Evolutionary conservation across 1,284 basidiomycete species (phyloP), one percentile per base, ranked within the genome.

Genomic region (Singerocomus inundabilis): DNA sequence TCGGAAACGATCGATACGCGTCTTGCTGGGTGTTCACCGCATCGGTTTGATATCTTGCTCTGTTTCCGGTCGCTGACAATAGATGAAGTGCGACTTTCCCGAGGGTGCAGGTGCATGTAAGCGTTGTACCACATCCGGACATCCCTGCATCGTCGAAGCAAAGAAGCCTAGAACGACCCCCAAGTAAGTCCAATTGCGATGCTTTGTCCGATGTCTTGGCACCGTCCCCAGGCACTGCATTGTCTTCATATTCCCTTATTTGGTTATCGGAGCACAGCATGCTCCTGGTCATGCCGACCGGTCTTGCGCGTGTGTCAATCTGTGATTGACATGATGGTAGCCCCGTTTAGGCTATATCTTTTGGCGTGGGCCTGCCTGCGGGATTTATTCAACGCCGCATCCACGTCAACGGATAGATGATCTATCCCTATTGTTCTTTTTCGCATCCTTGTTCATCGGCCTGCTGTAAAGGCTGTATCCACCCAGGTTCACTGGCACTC

Each of bases 51-150:
- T 25, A 6, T 39, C 40, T 48, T 39, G 41, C 4, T 48, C 24
- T 41, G n/a, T 41, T 39, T 48, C 56, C 54, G 55, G 54, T 35
- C 24, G 38, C 51, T 26, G 34, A 41, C 25, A 32, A 60, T 56
- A 90, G 85, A 90, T 90, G 87, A 88, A 84, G 73, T 90, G 88
- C 69, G 83, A 83, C 58, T 88, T 89, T 63, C 82, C 83, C 39
- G 72, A 72, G 56, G 73, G 76, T 54, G 81, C 84, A 44, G 82
- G 81, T 63, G 81, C 83, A 31, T 90, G 86, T 70, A 82, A 78
- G 62, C 78, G 87, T 48, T 90, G 88, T 68, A 83, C 79, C 59
- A 59, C 75, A 25, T 78, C 80, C 45, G 81, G 84, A 1, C 84
- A 88, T 67, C 74, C 79, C 41, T 91, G 88, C 66, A 80, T 90